A percentile compares a stretch with the other conserved stretches of the same genome.
Evolutionary conservation across 345 rosid species (phyloP).

Genomic region (Eucalyptus cloeziana): DNA sequence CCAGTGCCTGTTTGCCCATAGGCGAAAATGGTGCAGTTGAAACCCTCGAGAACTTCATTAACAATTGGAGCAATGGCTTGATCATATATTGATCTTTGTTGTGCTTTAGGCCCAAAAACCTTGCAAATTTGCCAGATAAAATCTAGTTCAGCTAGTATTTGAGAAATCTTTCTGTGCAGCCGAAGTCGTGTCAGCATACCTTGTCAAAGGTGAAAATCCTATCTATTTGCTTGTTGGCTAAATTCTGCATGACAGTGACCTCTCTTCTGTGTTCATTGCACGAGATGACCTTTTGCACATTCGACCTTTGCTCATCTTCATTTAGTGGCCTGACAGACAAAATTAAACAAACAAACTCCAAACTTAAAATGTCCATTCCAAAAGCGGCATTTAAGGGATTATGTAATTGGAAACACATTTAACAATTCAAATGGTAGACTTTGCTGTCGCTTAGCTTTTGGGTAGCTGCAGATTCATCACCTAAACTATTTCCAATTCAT

Average conservation of each 20-base stretch:
- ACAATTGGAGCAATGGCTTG: slow-evolving; percentile 83
- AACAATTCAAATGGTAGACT: neutral
- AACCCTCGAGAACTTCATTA: slow-evolving; percentile 87
- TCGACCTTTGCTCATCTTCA: slow-evolving; percentile 71
- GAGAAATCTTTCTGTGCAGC: neutral
- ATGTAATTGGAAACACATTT: neutral
- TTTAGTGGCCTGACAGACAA: slow-evolving; percentile 40
- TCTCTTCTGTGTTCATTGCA: slow-evolving; percentile 75
- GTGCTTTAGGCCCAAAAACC: slow-evolving; percentile 97
- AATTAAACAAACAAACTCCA: neutral
- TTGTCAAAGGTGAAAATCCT: slow-evolving; percentile 77
- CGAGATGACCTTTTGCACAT: slow-evolving; percentile 44
- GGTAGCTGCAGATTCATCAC: neutral
- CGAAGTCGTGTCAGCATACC: slow-evolving; percentile 11
- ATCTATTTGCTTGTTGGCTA: slow-evolving; percentile 76
- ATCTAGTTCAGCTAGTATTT: neutral
- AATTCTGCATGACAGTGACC: slow-evolving; percentile 58
- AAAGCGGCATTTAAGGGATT: neutral
- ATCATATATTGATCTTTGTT: slow-evolving; percentile 86
- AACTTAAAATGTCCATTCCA: neutral
- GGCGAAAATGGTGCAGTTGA: slow-evolving; percentile 90
- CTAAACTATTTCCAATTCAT: neutral
- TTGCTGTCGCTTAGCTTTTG: neutral
- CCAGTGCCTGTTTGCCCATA: slow-evolving; percentile 94
- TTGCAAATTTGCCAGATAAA: neutral